Evolutionary conservation across 208 protist genomes (phyloP), one percentile per base, ranked within the genome.

Genomic region (Leishmania major): DNA sequence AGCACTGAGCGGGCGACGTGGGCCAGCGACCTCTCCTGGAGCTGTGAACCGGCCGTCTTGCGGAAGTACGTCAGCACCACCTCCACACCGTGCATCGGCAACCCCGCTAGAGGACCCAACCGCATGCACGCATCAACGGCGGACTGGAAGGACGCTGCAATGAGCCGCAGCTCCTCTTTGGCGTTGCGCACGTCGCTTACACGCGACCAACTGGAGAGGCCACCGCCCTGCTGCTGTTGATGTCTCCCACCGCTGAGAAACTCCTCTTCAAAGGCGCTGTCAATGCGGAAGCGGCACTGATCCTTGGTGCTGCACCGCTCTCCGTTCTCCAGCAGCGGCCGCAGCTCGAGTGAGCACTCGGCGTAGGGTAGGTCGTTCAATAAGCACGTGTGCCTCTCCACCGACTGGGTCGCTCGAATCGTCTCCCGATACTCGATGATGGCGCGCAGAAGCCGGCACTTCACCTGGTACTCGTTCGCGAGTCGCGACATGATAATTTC

Each of bases 401-500:
- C 10, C 28, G 55, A 37, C 43, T 85, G 85, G 13, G 84, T 17
- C n/a, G 49, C 57, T 22, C 51, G 79, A 47, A 96, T 47, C 3
- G 87, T 89, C 87, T 98, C 95, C 51, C 94, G 91, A 85, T 98
- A 98, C 85, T 96, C 95, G 72, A 98, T 89, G 60, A 96, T 88
- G 60, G 95, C 93, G 55, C 92, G 92, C n/a, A 97, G 90, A n/a
- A 98, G 88, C 2, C 92, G 89, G 79, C 92, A 96, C 59, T 97
- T 87, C 31, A 98, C 90, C 49, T 94, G 85, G 86, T 98, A 98
- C 85, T 99, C 97, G 74, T 98, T 85, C 17, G 93, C 87, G 19
- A 99, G 95, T 43, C 98, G 86, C n/a, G 99, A 99, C 75, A 98
- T 82, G 53, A 98, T 91, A 69, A 99, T 98, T 74, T 99, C 93